Percentiles rank a stretch among this genome's conserved stretches.
phyloP scores from a whole-genome alignment of 179 eudicot species.

The Silene coronaria region DNA sequence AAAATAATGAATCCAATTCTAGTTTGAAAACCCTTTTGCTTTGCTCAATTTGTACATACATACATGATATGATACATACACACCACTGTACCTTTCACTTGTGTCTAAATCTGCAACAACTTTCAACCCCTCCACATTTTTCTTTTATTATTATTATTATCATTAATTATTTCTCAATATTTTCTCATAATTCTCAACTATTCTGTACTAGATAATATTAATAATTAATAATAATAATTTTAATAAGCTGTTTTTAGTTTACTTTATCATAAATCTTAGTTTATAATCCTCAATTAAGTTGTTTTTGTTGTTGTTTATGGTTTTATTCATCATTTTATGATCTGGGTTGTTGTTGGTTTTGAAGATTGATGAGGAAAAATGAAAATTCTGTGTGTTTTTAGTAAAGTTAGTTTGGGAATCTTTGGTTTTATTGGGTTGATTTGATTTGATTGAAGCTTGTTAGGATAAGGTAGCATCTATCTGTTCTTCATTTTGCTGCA shows the following conservation, averaged over 20 bases:
- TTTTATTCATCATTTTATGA: constrained; percentile 27
- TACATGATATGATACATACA: too few relatives aligned
- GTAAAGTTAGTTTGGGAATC: constrained; percentile 35
- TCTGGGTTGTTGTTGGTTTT: constrained; percentile 40
- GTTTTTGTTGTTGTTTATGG: constrained; percentile 19
- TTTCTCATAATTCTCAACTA: not conserved
- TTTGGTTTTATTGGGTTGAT: constrained; percentile 22
- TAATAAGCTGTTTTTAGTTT: not conserved
- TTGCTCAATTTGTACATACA: not conserved
- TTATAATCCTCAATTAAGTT: not conserved
- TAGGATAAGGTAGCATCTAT: constrained; percentile 48
- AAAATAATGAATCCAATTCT: constrained; percentile 17
- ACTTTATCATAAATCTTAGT: not conserved
- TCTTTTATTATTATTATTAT: constrained; percentile 13
- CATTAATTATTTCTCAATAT: not conserved
- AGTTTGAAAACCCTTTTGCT: not conserved
- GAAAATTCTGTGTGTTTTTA: constrained; percentile 29
- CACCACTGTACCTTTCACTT: constrained; percentile 19
- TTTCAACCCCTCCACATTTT: constrained; percentile 28
- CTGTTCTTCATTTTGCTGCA: constrained; percentile 9
- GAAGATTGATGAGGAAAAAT: constrained; percentile 22
- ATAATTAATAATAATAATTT: too few relatives aligned
- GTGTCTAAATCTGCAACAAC: constrained; percentile 33
- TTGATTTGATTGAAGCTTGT: constrained; percentile 2
- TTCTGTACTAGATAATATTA: too few relatives aligned